Evolutionary conservation across 805 yeast genomes (phyloP).

Genomic region (Wickerhamiella spandovensis): DNA sequence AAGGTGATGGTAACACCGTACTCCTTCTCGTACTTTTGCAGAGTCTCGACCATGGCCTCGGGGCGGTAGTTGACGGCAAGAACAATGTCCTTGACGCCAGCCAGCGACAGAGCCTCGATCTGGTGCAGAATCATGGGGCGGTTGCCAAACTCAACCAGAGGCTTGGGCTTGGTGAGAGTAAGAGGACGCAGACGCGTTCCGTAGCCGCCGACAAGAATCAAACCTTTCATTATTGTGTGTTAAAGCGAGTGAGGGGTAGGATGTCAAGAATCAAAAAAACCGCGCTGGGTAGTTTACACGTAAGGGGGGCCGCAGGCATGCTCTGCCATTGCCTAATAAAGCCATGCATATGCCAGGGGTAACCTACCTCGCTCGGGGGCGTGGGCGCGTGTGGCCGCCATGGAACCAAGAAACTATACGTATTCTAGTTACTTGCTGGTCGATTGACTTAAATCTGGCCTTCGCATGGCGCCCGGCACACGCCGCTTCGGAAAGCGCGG

Average conservation of each 20-base stretch:
- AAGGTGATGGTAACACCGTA: conserved; percentile 92
- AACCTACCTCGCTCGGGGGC: neutral
- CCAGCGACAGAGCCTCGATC: conserved; percentile 93
- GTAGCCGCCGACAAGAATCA: conserved; percentile 97
- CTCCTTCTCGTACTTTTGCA: conserved; percentile 85
- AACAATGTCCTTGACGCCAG: conserved; percentile 98
- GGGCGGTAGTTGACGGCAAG: conserved; percentile 99
- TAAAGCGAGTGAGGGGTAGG: neutral
- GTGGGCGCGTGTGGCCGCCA: neutral
- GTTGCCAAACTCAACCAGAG: conserved; percentile 95
- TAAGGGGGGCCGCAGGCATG: neutral
- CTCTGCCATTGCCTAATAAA: neutral
- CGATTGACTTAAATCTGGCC: too few relatives aligned
- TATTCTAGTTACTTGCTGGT: too few relatives aligned
- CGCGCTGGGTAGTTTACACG: neutral
- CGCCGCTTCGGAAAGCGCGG: neutral
- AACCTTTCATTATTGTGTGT: conserved; percentile 56
- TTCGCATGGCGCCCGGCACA: too few relatives aligned
- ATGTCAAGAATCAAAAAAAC: neutral
- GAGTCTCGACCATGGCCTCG: conserved; percentile 94
- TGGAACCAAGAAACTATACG: neutral
- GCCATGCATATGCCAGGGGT: neutral
- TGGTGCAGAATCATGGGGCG: conserved; percentile 98
- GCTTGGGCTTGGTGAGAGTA: conserved; percentile 89
- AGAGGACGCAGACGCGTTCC: conserved; percentile 99